Evolutionary conservation across 2,329 filamentous ascomycete species (phyloP), one percentile per base, ranked within the genome.

Genomic region (Aspergillus piperis): DNA sequence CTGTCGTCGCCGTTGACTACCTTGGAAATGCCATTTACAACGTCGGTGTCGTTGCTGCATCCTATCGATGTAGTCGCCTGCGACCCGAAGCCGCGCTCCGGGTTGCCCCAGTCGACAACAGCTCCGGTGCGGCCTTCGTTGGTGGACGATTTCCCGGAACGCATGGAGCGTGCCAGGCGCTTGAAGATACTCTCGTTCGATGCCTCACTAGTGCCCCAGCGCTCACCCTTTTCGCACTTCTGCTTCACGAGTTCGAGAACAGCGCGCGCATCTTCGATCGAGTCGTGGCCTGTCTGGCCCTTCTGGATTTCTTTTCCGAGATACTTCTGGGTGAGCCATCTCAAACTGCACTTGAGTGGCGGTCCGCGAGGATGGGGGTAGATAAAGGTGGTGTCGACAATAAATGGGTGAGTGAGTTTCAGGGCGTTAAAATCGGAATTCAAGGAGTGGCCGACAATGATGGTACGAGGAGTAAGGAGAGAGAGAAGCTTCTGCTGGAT

Each of bases 231-330:
- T 75, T 98, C 93, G 74, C 94, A 97, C 75, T 99, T 99, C 72
- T 94, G 89, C 76, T 95, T 96, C 51, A 98, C 87, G 1, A 99
- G 88, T 70, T 98, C 93, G 13, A 99, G 87, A 65, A 92, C 96
- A 2, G 95, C 92, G 65, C 85, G 88, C 13, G 95, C 92, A 74
- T 99, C 95, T 76, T 99, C 95, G 64, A 96, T 84, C 60, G 91
- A 95, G 81, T 98, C 89, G 73, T 99, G 95, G 15, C 95, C 95
- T 15, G 83, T 82, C 15, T 81, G 81, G 54, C 89, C 90, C 69
- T 90, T 92, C 73, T 99, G 95, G 56, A 99, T 96, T 73, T 96
- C 90, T 59, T 91, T 89, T 54, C 84, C 85, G 17, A 98, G 84
- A 69, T 94, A 96, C 72, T 94, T 95, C 66, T 94, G 88, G 0